phyloP scores from a whole-genome alignment of 2,329 filamentous ascomycete species.

The Colletotrichum cuscutae region DNA sequence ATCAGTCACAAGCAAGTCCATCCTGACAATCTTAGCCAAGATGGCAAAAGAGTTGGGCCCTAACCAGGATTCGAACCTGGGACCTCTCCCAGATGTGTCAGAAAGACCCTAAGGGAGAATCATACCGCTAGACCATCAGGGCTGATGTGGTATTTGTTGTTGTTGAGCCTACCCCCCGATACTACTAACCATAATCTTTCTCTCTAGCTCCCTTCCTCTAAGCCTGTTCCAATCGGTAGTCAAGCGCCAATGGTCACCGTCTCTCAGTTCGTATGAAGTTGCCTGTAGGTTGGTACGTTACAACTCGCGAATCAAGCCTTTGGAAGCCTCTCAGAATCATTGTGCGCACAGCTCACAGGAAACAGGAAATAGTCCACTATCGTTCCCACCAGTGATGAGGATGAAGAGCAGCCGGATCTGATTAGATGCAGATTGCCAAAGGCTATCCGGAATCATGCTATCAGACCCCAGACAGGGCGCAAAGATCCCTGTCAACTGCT shows the following conservation, averaged over 20 bases:
- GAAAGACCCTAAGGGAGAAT: constrained; percentile 29
- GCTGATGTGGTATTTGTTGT: background rate
- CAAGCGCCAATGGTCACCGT: too few relatives aligned
- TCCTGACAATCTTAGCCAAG: background rate
- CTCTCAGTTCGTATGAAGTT: background rate
- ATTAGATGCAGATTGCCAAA: background rate
- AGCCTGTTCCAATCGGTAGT: too few relatives aligned
- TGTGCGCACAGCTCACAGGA: background rate
- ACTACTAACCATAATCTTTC: fast-evolving
- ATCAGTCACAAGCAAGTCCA: too few relatives aligned
- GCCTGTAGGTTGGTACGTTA: background rate
- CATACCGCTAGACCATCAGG: constrained; percentile 35
- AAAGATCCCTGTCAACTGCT: constrained; percentile 22
- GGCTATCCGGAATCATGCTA: constrained; percentile 7
- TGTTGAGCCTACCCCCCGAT: fast-evolving
- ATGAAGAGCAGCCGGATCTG: background rate
- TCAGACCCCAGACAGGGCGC: constrained; percentile 3
- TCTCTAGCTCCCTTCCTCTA: fast-evolving
- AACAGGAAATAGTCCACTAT: background rate
- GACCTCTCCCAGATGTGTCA: background rate
- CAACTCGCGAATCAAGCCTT: background rate
- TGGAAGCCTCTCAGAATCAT: background rate
- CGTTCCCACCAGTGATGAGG: background rate
- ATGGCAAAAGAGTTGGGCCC: constrained; percentile 3
- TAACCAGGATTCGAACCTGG: constrained; percentile 34